Evolutionary conservation across 768 basidiomycete species (phyloP).

Genomic region (Erythrobasidium yunnanense): DNA sequence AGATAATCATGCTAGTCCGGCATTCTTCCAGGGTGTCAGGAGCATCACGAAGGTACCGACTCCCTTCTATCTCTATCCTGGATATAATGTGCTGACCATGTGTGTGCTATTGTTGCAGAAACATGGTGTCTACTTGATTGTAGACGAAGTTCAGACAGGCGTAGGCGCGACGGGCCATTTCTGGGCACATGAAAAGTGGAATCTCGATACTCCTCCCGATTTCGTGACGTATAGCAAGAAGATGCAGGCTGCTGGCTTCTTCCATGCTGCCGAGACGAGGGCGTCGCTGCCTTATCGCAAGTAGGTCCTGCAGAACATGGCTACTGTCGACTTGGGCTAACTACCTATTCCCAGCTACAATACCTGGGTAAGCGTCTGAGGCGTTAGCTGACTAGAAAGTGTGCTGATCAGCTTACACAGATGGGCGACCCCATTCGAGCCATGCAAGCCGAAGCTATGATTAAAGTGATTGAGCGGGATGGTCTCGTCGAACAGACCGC

Average conservation of each 20-base stretch:
- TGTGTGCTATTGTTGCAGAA: conserved; percentile 36
- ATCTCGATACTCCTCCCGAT: conserved; percentile 41
- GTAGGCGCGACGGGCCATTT: conserved; percentile 45
- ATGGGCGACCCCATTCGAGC: conserved; percentile 27
- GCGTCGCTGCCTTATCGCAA: conserved; percentile 39
- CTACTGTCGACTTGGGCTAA: neutral
- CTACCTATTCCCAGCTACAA: conserved; percentile 32
- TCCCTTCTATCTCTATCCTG: too few species aligned
- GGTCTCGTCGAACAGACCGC: conserved; percentile 42
- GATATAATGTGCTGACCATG: neutral
- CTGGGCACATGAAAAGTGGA: conserved; percentile 47
- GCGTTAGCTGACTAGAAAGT: too few species aligned
- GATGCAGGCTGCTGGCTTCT: conserved; percentile 45
- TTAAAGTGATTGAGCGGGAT: conserved; percentile 42
- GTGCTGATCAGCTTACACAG: too few species aligned
- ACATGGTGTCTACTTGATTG: conserved; percentile 45
- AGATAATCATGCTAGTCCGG: conserved; percentile 44
- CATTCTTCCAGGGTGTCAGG: conserved; percentile 43
- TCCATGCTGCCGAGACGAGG: conserved; percentile 42
- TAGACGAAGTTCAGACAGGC: conserved; percentile 45
- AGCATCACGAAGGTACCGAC: conserved; percentile 35
- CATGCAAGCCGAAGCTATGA: conserved; percentile 39
- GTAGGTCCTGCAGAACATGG: neutral
- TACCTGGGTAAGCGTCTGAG: too few species aligned
- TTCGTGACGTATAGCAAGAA: conserved; percentile 44